Evolutionary conservation across 345 rosid genomes (phyloP).

Genomic region (Balakata baccata): DNA sequence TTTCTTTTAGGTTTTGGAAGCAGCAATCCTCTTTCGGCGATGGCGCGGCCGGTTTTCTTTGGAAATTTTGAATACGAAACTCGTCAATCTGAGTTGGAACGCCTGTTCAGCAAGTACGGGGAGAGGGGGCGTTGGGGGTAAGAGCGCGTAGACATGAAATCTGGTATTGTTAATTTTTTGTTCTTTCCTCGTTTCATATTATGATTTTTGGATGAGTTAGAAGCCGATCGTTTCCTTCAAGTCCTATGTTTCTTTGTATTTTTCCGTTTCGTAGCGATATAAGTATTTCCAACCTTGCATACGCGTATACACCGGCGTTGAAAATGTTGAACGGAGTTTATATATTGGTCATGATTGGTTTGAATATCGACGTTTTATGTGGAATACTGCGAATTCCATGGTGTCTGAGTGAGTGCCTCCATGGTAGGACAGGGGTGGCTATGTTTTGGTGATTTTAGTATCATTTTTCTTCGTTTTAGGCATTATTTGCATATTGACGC

Average conservation of each 20-base stretch:
- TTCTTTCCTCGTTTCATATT: neutral
- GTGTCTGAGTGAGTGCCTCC: no score
- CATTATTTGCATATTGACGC: no score
- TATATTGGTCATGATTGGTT: neutral
- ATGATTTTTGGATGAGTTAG: neutral
- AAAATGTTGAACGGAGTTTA: neutral
- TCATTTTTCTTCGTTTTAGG: no score
- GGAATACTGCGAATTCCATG: neutral
- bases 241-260: neutral
- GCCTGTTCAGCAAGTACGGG: slow-evolving; percentile 69
- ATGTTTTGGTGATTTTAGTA: no score
- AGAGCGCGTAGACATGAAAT: slow-evolving; percentile 90
- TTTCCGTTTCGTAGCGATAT: neutral
- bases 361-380: neutral
- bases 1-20: slow-evolving; percentile 7
- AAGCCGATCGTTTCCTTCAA: neutral
- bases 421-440: no score
- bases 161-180: slow-evolving; percentile 45
- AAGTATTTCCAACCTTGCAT: neutral
- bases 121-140: no score
- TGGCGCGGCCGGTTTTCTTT: slow-evolving; percentile 64
- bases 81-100: slow-evolving; percentile 75
- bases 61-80: slow-evolving; percentile 83
- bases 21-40: neutral
- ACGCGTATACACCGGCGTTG: neutral